These are phyloP conservation scores for Ustilago loliicola DNA, from an alignment of 1,284 basidiomycete species.

Conservation along the genomic window DNA sequence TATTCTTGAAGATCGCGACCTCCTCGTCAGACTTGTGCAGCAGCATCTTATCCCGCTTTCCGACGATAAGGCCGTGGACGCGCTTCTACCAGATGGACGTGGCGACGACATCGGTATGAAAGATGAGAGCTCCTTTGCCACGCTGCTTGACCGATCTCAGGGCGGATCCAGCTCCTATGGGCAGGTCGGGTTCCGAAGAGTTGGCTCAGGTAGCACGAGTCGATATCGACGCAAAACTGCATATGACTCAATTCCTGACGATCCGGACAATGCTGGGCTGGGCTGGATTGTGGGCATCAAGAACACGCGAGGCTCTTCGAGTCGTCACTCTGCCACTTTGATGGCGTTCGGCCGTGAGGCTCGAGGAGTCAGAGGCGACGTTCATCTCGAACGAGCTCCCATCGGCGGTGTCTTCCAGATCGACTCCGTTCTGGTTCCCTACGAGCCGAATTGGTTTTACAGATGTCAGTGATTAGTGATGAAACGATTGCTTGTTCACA, in stretches of 20 bases:
- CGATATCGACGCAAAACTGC: conserved; percentile 8
- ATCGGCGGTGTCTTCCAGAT: conserved; percentile 84
- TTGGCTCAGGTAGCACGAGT: conserved; percentile 14
- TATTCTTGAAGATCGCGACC: conserved; percentile 74
- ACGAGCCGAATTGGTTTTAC: conserved; percentile 76
- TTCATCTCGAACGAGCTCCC: conserved; percentile 14
- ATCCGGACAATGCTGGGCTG: conserved; percentile 71
- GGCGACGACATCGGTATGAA: conserved; percentile 47
- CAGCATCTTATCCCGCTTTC: conserved; percentile 86
- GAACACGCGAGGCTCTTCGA: conserved; percentile 82
- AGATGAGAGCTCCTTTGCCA: conserved; percentile 48
- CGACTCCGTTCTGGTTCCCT: conserved; percentile 85
- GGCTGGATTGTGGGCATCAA: conserved; percentile 88
- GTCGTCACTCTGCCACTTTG: conserved; percentile 81
- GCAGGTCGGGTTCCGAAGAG: conserved; percentile 56
- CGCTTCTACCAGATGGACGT: conserved; percentile 36
- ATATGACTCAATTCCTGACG: conserved; percentile 11
- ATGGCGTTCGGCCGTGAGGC: conserved; percentile 85
- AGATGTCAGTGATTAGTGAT: conserved; percentile 45
- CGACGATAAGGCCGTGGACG: conserved; percentile 57
- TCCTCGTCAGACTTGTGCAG: conserved; percentile 79
- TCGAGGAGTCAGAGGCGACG: conserved; percentile 38
- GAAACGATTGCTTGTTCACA: neutral
- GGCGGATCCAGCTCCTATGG: conserved; percentile 61
- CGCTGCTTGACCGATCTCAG: conserved; percentile 55